Base-by-base conservation (phyloP, 2,329 filamentous ascomycete species). In the Hypoxylon sp. region DNA sequence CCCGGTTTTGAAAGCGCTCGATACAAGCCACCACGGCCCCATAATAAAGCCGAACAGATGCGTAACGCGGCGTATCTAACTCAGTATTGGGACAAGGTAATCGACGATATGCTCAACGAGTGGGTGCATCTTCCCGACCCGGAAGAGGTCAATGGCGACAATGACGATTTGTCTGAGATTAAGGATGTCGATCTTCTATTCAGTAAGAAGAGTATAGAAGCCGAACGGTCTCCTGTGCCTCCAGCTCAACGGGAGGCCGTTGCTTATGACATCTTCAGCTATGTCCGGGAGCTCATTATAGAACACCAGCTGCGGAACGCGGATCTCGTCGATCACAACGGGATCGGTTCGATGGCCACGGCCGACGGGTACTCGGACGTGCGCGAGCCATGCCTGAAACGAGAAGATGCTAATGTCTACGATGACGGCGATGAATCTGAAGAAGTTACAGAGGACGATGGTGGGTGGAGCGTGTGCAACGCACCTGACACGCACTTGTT, bases 1-100 rank as follows among this genome's bases (percentile, higher is more conserved):
- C 86, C 86, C 0, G 85, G 83, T 1, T 89, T 86, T 82, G 73
- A 79, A 5, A 73, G 73, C 3, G 76, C 76, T 8, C 80, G 85
- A 2, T 79, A 80, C 0, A 55, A 71, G 1, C 80, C 84, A 1
- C 78, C 82, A 1, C 68, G 61, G 12, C 83, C 83, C 9, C 83
- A 85, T 68, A 81, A 77, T 12, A 78, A 79, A 36, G 79, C 82
- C 1, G 84, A 86, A 67, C 82, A 88, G 66, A 77, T 85, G 70
- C 84, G 83, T 61, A 87, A 87, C 64, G 84, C 85, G 1, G 81
- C 82, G 1, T 79, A 81, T 50, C 72, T 89, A 40, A 84, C 84
- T 0, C 72, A 72, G 7, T 75, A 78, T 11, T 88, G 86, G 86
- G 86, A 88, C 66, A 68, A 75, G 3, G 68, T 75, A 36, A 64